These are phyloP conservation scores for Pyrenochaeta sp. DNA, from an alignment of 2,329 filamentous ascomycete genomes.

Conservation along the genomic window DNA sequence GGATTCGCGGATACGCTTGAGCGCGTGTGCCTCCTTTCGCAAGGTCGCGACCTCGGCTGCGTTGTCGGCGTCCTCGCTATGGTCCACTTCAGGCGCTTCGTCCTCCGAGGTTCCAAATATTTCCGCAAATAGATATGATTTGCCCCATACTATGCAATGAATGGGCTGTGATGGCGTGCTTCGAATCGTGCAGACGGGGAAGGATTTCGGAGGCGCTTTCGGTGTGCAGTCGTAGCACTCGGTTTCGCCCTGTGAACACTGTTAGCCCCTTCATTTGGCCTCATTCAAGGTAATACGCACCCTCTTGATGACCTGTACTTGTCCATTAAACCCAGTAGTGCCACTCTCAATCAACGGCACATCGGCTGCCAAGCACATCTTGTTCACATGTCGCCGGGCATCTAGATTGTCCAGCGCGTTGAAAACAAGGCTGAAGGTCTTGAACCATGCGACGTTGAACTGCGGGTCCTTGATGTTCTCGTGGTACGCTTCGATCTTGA, in stretches of 20 bases:
- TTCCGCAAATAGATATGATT: slow-evolving; percentile 94
- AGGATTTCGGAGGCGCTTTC: slow-evolving; percentile 90
- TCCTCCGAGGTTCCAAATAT: slow-evolving; percentile 93
- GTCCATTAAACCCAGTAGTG: slow-evolving; percentile 96
- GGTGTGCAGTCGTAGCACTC: slow-evolving; percentile 96
- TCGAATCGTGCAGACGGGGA: slow-evolving; percentile 95
- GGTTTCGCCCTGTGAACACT: slow-evolving; percentile 67
- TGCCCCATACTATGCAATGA: slow-evolving; percentile 98
- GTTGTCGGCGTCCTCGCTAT: slow-evolving; percentile 82
- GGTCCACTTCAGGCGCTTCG: slow-evolving; percentile 78
- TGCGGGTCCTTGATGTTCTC: slow-evolving; percentile 91
- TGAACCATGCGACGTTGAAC: slow-evolving; percentile 91
- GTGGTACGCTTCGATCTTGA: slow-evolving; percentile 87
- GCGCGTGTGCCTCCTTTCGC: slow-evolving; percentile 79
- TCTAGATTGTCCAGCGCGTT: slow-evolving; percentile 97
- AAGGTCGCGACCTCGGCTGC: slow-evolving; percentile 87
- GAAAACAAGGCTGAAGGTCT: slow-evolving; percentile 83
- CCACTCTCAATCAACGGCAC: slow-evolving; percentile 94
- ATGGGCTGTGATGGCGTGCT: slow-evolving; percentile 96
- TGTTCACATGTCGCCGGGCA: slow-evolving; percentile 92
- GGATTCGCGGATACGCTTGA: slow-evolving; percentile 82
- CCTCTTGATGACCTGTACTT: slow-evolving; percentile 96
- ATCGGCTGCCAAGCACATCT: slow-evolving; percentile 92
- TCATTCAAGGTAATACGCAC: slow-evolving; percentile 39
- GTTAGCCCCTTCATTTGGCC: slow-evolving; percentile 3